Conservation (phyloP, 345 rosid species). For the Linum lewisii region DNA sequence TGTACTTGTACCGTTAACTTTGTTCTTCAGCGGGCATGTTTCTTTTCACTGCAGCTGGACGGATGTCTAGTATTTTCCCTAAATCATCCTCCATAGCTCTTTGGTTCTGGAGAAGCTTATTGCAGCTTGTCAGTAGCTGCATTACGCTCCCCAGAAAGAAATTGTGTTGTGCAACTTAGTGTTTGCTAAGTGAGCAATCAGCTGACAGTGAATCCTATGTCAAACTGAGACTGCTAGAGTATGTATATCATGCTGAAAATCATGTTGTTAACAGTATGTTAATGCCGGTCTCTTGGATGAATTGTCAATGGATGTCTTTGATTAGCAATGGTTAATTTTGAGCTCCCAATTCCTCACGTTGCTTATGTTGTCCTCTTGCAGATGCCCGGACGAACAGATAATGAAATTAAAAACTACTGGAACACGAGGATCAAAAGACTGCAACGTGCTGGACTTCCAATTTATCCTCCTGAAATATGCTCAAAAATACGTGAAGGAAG, state of each 20-base stretch:
- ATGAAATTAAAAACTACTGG: conserved; percentile 9
- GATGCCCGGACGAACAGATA: conserved; percentile 9
- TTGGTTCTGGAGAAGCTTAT: not conserved
- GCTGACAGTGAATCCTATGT: too few species aligned
- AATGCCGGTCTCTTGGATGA: too few species aligned
- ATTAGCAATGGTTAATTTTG: not conserved
- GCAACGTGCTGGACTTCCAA: conserved; percentile 10
- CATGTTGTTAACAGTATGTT: too few species aligned
- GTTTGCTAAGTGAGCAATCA: not conserved
- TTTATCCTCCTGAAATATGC: conserved; percentile 8
- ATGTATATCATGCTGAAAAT: too few species aligned
- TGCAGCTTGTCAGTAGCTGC: not conserved
- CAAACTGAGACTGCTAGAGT: too few species aligned
- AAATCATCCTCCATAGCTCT: not conserved
- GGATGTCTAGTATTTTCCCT: not conserved
- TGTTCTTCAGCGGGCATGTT: not conserved
- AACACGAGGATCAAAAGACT: conserved; percentile 7
- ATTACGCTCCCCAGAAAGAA: not conserved
- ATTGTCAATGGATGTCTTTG: too few species aligned
- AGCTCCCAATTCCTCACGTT: not conserved
- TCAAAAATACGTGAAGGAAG: not conserved
- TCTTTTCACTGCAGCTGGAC: not conserved
- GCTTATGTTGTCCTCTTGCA: conserved; percentile 1
- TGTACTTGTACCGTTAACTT: not conserved
- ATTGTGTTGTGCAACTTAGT: not conserved